phyloP scores from a whole-genome alignment of 108 stramenopile genomes.

The Cyclotella choctawhatcheeana region DNA sequence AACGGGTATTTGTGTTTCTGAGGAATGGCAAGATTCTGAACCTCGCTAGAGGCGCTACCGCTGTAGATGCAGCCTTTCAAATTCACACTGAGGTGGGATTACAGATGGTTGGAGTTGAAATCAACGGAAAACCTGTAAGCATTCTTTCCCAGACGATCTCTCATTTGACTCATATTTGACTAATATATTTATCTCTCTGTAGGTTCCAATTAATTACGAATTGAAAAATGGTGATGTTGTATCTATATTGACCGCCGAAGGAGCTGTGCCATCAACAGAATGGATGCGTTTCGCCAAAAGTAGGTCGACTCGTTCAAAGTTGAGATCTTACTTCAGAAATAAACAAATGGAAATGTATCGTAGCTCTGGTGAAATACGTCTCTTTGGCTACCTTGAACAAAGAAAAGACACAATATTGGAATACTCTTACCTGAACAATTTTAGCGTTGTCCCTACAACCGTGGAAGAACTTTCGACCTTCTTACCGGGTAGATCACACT shows the following conservation, averaged over 20 bases:
- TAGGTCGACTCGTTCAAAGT: conserved; percentile 84
- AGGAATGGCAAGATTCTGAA: conserved; percentile 92
- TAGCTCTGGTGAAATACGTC: conserved; percentile 75
- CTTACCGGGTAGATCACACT: conserved; percentile 77
- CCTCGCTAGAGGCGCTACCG: conserved; percentile 86
- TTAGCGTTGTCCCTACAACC: conserved; percentile 62
- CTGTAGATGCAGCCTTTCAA: conserved; percentile 91
- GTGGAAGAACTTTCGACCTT: conserved; percentile 58
- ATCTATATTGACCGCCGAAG: conserved; percentile 80
- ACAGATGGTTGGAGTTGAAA: conserved; percentile 84
- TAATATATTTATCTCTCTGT: neutral
- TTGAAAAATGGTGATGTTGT: conserved; percentile 92
- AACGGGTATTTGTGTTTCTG: conserved; percentile 92
- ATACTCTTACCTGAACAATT: conserved; percentile 58
- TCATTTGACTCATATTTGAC: neutral
- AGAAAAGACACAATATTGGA: conserved; percentile 67
- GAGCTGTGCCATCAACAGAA: conserved; percentile 68
- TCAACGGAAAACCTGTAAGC: conserved; percentile 82
- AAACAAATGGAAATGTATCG: conserved; percentile 75
- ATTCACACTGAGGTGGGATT: conserved; percentile 92
- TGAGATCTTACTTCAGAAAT: conserved; percentile 80
- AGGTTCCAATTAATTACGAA: conserved; percentile 80
- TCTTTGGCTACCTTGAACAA: conserved; percentile 77
- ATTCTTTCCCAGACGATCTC: neutral
- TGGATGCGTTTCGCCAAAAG: conserved; percentile 90